Evolutionary conservation across 495 filamentous ascomycete genomes (phyloP).

Genomic region (Glutinoglossum americanum): DNA sequence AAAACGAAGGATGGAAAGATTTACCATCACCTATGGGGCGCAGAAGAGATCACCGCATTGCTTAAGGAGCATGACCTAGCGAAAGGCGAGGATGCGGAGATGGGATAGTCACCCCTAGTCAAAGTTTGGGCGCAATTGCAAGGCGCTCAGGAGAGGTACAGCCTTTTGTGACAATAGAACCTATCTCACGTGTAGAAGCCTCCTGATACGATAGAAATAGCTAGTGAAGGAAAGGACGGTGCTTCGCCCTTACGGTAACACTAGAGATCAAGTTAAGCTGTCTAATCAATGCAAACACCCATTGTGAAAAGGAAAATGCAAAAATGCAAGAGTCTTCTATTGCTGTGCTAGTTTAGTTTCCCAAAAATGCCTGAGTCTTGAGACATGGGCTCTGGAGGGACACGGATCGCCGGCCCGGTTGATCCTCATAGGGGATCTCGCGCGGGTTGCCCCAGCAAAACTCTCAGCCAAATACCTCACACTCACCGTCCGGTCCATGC

Average conservation of each 20-base stretch:
- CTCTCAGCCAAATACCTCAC: constrained; percentile 11
- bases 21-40: constrained; percentile 94
- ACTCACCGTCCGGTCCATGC: constrained; percentile 5
- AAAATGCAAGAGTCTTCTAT: not conserved
- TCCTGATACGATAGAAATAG: not conserved
- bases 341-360: not conserved
- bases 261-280: too few species aligned
- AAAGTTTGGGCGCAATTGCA: not conserved
- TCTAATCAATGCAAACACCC: too few species aligned
- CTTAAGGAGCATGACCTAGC: constrained; percentile 89
- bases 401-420: not conserved
- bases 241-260: too few species aligned
- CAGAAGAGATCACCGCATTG: constrained; percentile 86
- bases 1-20: constrained; percentile 86
- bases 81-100: constrained; percentile 63
- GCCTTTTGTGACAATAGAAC: constrained; percentile 1
- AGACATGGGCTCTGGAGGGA: not conserved
- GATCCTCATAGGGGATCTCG: too few species aligned
- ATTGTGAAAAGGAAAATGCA: too few species aligned
- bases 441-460: constrained; percentile 6
- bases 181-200: not conserved
- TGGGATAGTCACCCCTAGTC: constrained; percentile 17
- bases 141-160: not conserved
- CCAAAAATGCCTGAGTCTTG: not conserved
- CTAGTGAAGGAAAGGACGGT: not conserved